phyloP scores from a whole-genome alignment of 495 filamentous ascomycete genomes.

The Xylaria telfairii region DNA sequence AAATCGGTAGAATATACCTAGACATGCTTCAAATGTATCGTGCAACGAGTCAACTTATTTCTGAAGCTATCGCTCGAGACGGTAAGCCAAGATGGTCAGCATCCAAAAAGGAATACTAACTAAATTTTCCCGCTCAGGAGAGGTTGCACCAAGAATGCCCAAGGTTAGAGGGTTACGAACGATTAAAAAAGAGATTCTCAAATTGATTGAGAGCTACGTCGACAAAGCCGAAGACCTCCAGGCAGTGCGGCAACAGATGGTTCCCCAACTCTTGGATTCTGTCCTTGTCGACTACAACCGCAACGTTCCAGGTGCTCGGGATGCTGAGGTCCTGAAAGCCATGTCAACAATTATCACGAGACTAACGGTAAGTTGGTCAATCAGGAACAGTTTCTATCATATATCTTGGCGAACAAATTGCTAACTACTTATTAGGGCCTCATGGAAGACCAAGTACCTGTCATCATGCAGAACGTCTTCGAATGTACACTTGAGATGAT shows the following conservation, averaged over 20 bases:
- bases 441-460: constrained; percentile 97
- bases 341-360: constrained; percentile 98
- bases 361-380: constrained; percentile 72
- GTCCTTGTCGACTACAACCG: constrained; percentile 95
- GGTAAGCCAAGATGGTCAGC: constrained; percentile 58
- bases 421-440: constrained; percentile 59
- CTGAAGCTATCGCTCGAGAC: constrained; percentile 83
- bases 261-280: constrained; percentile 95
- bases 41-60: constrained; percentile 93
- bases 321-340: constrained; percentile 94
- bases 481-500: constrained; percentile 99
- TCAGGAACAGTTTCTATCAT: not conserved
- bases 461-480: constrained; percentile 98
- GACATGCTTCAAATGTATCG: constrained; percentile 99
- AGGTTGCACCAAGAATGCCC: constrained; percentile 96
- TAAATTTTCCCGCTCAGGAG: constrained; percentile 61
- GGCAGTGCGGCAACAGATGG: constrained; percentile 89
- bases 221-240: constrained; percentile 96
- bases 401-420: not conserved
- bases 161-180: constrained; percentile 93
- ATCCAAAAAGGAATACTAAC: not conserved
- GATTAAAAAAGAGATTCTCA: constrained; percentile 99
- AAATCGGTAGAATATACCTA: constrained; percentile 95
- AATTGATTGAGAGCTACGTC: constrained; percentile 96
- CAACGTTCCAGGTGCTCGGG: constrained; percentile 94